Base-by-base conservation (phyloP, 164 flowering plant species). In the Piper betle region DNA sequence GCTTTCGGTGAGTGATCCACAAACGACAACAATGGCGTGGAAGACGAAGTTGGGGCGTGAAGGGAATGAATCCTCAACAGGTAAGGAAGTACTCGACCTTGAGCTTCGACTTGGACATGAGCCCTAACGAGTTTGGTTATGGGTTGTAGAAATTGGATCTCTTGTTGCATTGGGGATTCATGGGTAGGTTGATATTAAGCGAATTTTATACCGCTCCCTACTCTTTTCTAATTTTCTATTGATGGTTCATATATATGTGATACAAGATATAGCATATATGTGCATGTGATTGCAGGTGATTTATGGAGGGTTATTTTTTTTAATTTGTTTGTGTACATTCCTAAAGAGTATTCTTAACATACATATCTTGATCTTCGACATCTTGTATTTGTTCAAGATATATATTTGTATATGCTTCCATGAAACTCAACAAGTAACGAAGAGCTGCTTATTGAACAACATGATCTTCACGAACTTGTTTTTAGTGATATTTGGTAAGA, bases 31-130 rank as follows among this genome's bases (percentile, higher is more conserved):
- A 39, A 40, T 38, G 56, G 53, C 37, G 40, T 48, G 64, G 18
- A 48, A 17, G 53, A 41, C 1, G 16, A 42, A 62, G 15, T 69
- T 72, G 46, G 17, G 58, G 63, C 56, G 8, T 56, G n/a, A 46
- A 57, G 55, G 56, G 46, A 37, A 40, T 18, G 42, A 58, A 60
- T 68, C 63, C 6, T 55, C 57, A 39, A 53, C 61, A 11, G 59
- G 1, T 3, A 41, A 39, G 43, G 61, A 0, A 15, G 71, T 68
- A n/a, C 57, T 81, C 56, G 83, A 83, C 74, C 79, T 83, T 0
- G 84, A 83, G 68, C 83, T 83, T 59, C 73, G 87, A 41, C 64
- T 83, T 55, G 83, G 84, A 5, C 77, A 72, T 16, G 75, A 75
- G 55, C 78, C 82, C 17, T 56, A 62, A 52, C 25, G 56, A 46